Evolutionary conservation across 805 yeast species (phyloP).

Genomic region (Candida schatavii): DNA sequence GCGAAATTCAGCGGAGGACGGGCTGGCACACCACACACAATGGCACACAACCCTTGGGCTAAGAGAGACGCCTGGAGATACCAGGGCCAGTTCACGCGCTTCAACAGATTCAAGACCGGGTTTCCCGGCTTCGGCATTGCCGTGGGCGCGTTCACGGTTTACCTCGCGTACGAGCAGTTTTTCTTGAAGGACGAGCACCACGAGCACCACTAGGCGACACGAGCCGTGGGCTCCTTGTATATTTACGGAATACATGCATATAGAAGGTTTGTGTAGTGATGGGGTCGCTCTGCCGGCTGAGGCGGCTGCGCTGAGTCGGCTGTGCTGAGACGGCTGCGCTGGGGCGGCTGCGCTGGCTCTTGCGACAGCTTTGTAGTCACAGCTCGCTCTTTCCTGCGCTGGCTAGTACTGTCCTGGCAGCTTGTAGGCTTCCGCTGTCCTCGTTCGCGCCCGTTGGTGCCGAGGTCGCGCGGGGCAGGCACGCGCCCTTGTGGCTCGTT

Average conservation of each 20-base stretch:
- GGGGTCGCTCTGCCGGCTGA: too few relatives aligned
- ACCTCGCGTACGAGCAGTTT: slow-evolving; percentile 60
- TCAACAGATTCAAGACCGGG: slow-evolving; percentile 63
- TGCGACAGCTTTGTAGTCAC: too few relatives aligned
- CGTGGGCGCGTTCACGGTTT: slow-evolving; percentile 67
- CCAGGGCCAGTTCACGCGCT: slow-evolving; percentile 74
- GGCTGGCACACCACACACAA: too few relatives aligned
- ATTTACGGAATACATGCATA: neutral
- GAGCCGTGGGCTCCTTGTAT: neutral
- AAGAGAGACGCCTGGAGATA: slow-evolving; percentile 89
- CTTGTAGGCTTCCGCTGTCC: too few relatives aligned
- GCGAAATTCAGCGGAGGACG: neutral
- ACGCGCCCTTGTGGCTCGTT: too few relatives aligned
- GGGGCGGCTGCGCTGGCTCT: too few relatives aligned
- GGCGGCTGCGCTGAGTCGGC: too few relatives aligned
- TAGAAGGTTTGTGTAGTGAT: neutral
- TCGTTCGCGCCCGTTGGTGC: too few relatives aligned
- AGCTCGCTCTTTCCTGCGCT: too few relatives aligned
- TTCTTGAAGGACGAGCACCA: slow-evolving; percentile 35
- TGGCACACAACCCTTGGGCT: slow-evolving; percentile 42
- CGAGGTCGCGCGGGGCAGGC: too few relatives aligned
- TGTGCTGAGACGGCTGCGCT: too few relatives aligned
- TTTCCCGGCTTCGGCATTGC: slow-evolving; percentile 84
- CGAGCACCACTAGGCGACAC: slow-evolving; percentile 20
- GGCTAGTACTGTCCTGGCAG: too few relatives aligned